These are phyloP conservation scores for Plenodomus tracheiphilus DNA, from an alignment of 2,329 filamentous ascomycete species.

Conservation along the genomic window DNA sequence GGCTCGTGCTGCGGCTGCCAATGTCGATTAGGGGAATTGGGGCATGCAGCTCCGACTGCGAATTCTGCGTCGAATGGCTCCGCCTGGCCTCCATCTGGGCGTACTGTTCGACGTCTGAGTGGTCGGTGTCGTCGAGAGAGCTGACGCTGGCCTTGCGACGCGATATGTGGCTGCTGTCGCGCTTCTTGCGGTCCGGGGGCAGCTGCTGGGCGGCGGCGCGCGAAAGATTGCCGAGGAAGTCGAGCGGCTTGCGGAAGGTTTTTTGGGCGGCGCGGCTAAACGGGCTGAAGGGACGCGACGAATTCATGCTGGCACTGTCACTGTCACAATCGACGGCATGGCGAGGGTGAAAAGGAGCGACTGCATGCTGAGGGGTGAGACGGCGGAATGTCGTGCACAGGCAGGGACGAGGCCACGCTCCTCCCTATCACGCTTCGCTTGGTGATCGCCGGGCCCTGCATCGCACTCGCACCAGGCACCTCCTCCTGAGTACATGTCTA, in stretches of 20 bases:
- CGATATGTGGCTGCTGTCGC: conserved; percentile 9
- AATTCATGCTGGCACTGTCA: conserved; percentile 44
- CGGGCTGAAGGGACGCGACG: conserved; percentile 37
- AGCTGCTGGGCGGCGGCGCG: conserved; percentile 20
- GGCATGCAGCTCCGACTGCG: conserved; percentile 43
- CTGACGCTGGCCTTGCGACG: conserved; percentile 40
- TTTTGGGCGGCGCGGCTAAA: conserved; percentile 37
- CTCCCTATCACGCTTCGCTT: not conserved
- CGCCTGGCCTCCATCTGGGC: conserved; percentile 33
- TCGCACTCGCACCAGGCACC: no score
- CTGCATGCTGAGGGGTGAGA: conserved; percentile 14
- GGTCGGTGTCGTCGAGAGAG: conserved; percentile 45
- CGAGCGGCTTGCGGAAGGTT: conserved; percentile 40
- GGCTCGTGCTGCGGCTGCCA: conserved; percentile 47
- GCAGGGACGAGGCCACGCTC: conserved; percentile 12
- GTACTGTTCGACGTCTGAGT: conserved; percentile 40
- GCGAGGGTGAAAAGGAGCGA: conserved; percentile 24
- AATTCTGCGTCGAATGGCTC: conserved; percentile 35
- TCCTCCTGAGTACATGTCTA: no score
- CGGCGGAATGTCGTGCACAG: conserved; percentile 20
- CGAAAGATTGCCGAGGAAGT: conserved; percentile 39
- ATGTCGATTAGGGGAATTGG: conserved; percentile 52
- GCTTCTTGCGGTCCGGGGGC: conserved; percentile 21
- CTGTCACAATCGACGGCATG: conserved; percentile 24
- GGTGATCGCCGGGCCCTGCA: not conserved